Evolutionary conservation across 495 filamentous ascomycete genomes (phyloP), one percentile per base, ranked within the genome.

Genomic region (Aspergillus cristatus): DNA sequence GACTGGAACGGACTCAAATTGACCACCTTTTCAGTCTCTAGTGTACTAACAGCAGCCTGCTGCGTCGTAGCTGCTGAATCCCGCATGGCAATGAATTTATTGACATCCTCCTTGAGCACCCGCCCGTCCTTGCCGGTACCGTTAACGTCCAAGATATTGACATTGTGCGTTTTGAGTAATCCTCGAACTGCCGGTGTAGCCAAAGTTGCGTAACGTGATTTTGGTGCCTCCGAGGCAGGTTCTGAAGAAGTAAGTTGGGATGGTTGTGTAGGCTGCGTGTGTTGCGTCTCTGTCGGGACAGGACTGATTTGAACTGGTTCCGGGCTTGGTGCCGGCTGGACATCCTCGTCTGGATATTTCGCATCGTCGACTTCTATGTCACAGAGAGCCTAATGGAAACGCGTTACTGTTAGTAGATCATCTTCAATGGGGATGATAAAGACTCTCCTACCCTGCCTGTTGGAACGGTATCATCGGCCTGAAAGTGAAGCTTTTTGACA

Each of bases 171-270:
- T 53, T 87, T 94, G 4, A 80, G 75, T 2, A 95, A 67, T 35
- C 90, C 88, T 45, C 93, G 81, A 16, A 97, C 90, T 7, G 93
- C 93, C 14, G 93, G 93, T 7, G 88, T 95, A 32, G 93, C 90
- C 17, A 96, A 68, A 3, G 76, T 66, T 39, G 79, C 74, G 60
- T 80, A 72, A 40, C 74, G 83, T 38, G 66, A 62, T 25, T 47
- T 55, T 11, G 52, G 43, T 2, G 26, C 28, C 28, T 46, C 47
- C 5, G 18, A 17, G 0, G 25, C 12, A 14, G 25, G 17, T 20
- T 43, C 11, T 29, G 18, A 25, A 2, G 43, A 33, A 22, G 48
- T 33, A 6, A 42, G 41, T 25, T 40, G 37, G 5, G 47, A 40
- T 18, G 35, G 34, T 35, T 54, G 51, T n/a, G 46, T 45, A 18